Evolutionary conservation across 2,329 filamentous ascomycete species (phyloP), one percentile per base, ranked within the genome.

Genomic region (Epicoccum nigrum): DNA sequence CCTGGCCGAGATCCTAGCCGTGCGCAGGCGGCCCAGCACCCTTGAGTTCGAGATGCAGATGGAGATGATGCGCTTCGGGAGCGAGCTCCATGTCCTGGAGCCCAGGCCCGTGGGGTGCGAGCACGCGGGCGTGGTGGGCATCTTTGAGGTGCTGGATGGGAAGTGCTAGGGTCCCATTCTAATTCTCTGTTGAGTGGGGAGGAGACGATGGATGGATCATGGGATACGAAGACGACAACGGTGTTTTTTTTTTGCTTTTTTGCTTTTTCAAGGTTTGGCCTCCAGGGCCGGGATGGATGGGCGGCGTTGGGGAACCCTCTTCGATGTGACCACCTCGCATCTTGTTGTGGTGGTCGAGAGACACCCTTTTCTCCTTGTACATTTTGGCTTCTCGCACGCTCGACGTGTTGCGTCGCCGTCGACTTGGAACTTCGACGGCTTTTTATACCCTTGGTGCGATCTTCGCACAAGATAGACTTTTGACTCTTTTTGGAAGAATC

Each of bases 61-160:
- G 59, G 72, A 74, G 58, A 51, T 52, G 30, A 57, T 59, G 17
- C 44, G 67, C 3, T 74, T 72, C 34, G 60, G 59, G 17, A 51
- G 59, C 28, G 67, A 69, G 45, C 39, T 71, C 12, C 61, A 63
- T 11, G 56, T 72, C 42, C 54, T 74, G 3, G 72, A 74, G 60
- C 72, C 72, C 0, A 20, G 72, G 45, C 69, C 69, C 7, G 15
- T 32, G 30, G 55, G 46, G 1, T 38, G 17, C 6, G 51, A 40
- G 25, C 46, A 55, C 1, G 64, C 65, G 4, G 62, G 68, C 35
- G 72, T 73, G 25, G 65, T 72, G 0, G 69, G 72, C 17, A 74
- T 74, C 25, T 74, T 74, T 31, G 69, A 74, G 65, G 72, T 74
- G 9, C 45, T 74, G 39, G 67, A 71, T 23, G 69, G 70, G 1